Evolutionary conservation across 1,284 basidiomycete species (phyloP).

Genomic region (Cerrena zonata): DNA sequence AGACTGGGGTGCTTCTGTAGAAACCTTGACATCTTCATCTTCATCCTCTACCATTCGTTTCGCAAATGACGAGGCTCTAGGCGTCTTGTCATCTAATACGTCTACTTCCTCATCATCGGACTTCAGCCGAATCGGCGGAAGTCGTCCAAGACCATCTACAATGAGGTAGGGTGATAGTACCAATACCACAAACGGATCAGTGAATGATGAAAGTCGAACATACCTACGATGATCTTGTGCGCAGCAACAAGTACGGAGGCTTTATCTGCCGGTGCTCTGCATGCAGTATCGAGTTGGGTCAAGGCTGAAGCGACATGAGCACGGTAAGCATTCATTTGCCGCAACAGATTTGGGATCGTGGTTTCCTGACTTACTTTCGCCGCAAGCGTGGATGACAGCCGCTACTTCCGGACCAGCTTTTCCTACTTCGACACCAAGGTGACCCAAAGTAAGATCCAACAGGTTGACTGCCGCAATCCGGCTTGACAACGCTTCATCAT

Average conservation of each 20-base stretch:
- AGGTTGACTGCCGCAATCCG: constrained; percentile 87
- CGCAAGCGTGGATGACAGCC: constrained; percentile 66
- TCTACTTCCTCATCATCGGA: constrained; percentile 54
- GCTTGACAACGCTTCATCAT: constrained; percentile 83
- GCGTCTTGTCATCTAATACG: constrained; percentile 32
- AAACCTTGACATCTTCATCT: constrained; percentile 12
- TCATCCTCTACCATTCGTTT: constrained; percentile 16
- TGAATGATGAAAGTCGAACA: constrained; percentile 18
- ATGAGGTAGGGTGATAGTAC: too few species aligned
- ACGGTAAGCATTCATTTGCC: constrained; percentile 11
- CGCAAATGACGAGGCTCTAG: constrained; percentile 27
- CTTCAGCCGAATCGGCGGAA: constrained; percentile 62
- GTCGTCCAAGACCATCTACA: constrained; percentile 60
- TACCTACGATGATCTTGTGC: constrained; percentile 79
- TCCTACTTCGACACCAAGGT: constrained; percentile 77
- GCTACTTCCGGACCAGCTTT: constrained; percentile 52
- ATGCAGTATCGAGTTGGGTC: constrained; percentile 56
- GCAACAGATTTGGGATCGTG: neutral
- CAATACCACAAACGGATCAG: neutral
- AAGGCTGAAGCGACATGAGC: constrained; percentile 44
- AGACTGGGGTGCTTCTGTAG: constrained; percentile 6
- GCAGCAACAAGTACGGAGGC: constrained; percentile 73
- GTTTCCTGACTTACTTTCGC: constrained; percentile 66
- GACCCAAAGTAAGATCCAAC: constrained; percentile 79
- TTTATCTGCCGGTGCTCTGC: constrained; percentile 73